Percentiles rank a stretch among this genome's conserved stretches.
Evolutionary conservation across 176 grass and related monocot genomes (phyloP).

Genomic region (Carex littledalei): DNA sequence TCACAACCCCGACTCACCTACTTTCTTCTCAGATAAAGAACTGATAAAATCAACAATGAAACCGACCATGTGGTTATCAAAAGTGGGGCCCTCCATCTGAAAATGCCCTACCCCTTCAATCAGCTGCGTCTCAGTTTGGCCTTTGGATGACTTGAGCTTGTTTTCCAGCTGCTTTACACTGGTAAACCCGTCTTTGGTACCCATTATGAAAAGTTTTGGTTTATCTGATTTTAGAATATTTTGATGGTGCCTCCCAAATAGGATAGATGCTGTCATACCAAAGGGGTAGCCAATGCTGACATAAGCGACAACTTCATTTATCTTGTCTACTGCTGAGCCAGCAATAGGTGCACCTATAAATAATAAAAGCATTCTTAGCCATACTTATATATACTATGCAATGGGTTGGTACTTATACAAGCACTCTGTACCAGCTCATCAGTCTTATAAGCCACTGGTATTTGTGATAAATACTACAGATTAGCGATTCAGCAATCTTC

Average conservation of each 20-base stretch:
- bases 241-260: slow-evolving; percentile 87
- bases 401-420: neutral
- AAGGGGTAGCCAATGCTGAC: slow-evolving; percentile 88
- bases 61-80: slow-evolving; percentile 75
- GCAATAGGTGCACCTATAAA: slow-evolving; percentile 67
- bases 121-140: slow-evolving; percentile 66
- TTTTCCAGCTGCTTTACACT: slow-evolving; percentile 88
- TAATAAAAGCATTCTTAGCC: slow-evolving; percentile 9
- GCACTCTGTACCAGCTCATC: neutral
- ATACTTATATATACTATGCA: neutral
- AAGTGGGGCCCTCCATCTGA: slow-evolving; percentile 92
- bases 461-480: neutral
- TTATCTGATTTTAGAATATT: slow-evolving; percentile 69
- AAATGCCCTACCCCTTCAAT: slow-evolving; percentile 87
- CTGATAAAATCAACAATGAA: slow-evolving; percentile 62
- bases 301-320: slow-evolving; percentile 73
- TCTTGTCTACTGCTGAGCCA: slow-evolving; percentile 82
- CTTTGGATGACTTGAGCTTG: slow-evolving; percentile 66
- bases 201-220: slow-evolving; percentile 86
- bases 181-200: slow-evolving; percentile 89
- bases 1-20: slow-evolving; percentile 9
- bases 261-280: slow-evolving; percentile 68
- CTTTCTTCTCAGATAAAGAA: slow-evolving; percentile 43
- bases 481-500: neutral
- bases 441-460: neutral